Percentiles rank a stretch among this genome's conserved stretches.
Evolutionary conservation across 2,329 filamentous ascomycete species (phyloP).

Genomic region (Aspergillus amoenus): DNA sequence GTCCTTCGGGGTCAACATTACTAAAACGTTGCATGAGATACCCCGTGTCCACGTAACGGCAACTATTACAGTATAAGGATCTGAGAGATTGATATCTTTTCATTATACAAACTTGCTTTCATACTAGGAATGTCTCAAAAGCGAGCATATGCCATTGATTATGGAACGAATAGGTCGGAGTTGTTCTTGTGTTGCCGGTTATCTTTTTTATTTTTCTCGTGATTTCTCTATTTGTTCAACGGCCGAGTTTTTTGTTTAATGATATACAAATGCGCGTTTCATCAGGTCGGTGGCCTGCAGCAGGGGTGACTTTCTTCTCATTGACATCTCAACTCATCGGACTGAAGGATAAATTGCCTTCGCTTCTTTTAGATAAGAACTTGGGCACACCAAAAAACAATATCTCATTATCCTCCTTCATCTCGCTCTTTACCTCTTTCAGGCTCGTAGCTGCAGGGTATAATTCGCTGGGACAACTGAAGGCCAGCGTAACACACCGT

Average conservation of each 20-base stretch:
- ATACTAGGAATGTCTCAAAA: constrained; percentile 1
- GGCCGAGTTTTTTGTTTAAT: constrained; percentile 16
- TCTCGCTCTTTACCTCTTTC: not conserved
- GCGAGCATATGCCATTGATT: constrained; percentile 2
- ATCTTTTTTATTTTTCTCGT: not conserved
- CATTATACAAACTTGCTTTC: not conserved
- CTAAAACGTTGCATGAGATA: constrained; percentile 6
- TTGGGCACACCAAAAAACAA: constrained; percentile 2
- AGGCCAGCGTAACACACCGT: not conserved
- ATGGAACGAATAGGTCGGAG: constrained; percentile 2
- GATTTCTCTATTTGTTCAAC: constrained; percentile 1
- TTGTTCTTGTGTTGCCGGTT: constrained; percentile 3
- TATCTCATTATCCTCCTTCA: not conserved
- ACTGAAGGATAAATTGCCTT: constrained; percentile 11
- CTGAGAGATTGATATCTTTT: not conserved
- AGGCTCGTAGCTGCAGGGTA: not conserved
- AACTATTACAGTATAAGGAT: constrained; percentile 3
- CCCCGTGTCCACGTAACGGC: constrained; percentile 5
- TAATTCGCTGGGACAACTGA: not conserved
- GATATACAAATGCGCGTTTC: constrained; percentile 11
- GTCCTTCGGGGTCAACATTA: constrained; percentile 3
- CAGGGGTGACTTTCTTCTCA: not conserved
- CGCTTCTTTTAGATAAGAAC: constrained; percentile 9
- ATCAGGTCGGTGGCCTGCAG: not conserved
- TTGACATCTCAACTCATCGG: constrained; percentile 9